Conservation (phyloP, 176 grass and related monocot species). For the Melocanna baccifera region DNA sequence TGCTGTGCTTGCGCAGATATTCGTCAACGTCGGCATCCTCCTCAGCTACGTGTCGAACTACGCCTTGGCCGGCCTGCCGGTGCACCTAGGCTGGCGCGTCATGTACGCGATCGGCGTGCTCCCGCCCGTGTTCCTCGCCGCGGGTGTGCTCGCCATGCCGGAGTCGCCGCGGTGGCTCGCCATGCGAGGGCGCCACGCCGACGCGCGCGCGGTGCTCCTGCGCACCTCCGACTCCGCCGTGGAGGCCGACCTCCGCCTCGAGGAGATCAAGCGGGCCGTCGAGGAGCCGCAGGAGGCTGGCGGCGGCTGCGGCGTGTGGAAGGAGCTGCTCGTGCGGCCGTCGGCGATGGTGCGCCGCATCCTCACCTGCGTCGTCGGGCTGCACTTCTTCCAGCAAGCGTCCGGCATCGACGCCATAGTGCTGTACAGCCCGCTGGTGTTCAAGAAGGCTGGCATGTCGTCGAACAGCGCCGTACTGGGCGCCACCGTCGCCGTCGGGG, state of each 20-base stretch:
- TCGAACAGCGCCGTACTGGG: conserved; percentile 26
- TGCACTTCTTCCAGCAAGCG: conserved; percentile 40
- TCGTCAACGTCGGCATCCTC: conserved; percentile 32
- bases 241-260: conserved; percentile 47
- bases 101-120: conserved; percentile 35
- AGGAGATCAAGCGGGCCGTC: conserved; percentile 36
- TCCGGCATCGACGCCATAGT: conserved; percentile 38
- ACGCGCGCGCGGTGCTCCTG: conserved; percentile 38
- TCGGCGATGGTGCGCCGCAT: conserved; percentile 21
- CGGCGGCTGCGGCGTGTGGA: conserved; percentile 8
- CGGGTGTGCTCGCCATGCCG: conserved; percentile 44
- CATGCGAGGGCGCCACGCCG: conserved; percentile 45
- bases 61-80: conserved; percentile 35
- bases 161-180: conserved; percentile 72
- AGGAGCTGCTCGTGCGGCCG: conserved; percentile 31
- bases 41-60: conserved; percentile 47
- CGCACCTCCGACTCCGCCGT: conserved; percentile 7
- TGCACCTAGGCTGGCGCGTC: conserved; percentile 44
- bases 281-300: neutral
- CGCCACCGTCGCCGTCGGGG: conserved; percentile 33
- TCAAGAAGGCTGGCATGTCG: conserved; percentile 35
- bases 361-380: conserved; percentile 10
- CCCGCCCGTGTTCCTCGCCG: conserved; percentile 29
- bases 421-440: conserved; percentile 37
- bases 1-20: neutral